Base-by-base conservation (phyloP, 139 green algal species). In the Astrephomene gubernaculifera region DNA sequence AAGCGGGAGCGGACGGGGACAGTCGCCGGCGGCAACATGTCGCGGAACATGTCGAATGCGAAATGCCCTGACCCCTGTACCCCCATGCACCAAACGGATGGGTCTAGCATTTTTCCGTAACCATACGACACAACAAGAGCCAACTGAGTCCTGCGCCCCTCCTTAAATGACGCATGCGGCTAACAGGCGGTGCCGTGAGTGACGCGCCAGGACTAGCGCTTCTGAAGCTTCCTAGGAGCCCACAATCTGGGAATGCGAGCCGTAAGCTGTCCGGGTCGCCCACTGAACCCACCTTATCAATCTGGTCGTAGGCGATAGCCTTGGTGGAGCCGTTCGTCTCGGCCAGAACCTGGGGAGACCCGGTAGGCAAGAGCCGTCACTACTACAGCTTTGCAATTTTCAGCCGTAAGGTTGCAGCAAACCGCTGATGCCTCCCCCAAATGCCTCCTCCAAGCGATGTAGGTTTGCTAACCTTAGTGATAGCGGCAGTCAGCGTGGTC, bases 401-500 rank as follows among this genome's bases (percentile, higher is more conserved):
- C 6, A 65, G 6, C 27, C 57, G 57, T 65, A 65, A 65, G 22
- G 49, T 57, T 25, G 57, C 6, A 33, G 57, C n/a, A n/a, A 22
- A 9, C n/a, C 57, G 19, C 19, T 9, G 6, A 33, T 29, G 19
- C 57, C n/a, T 65, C 19, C 17, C 12, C 49, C 12, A 25, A 57
- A n/a, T 6, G 19, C 6, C 9, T 65, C 57, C 57, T 27, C 14
- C 6, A 65, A 14, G n/a, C 57, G 57, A 57, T 17, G 19, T 33
- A 65, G 57, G 57, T 65, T 65, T n/a, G 57, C 6, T 9, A 29
- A 95, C 96, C 92, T 97, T 97, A 29, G 94, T 98, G 87, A 98
- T 98, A 10, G 96, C 96, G 14, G 97, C 97, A 9, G 97, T 99
- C 21, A 99, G 92, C 0, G 97, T 99, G 4, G 97, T 99, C 82